phyloP scores from a whole-genome alignment of 352 stramenopile species.

The Globisporangium paddicum region DNA sequence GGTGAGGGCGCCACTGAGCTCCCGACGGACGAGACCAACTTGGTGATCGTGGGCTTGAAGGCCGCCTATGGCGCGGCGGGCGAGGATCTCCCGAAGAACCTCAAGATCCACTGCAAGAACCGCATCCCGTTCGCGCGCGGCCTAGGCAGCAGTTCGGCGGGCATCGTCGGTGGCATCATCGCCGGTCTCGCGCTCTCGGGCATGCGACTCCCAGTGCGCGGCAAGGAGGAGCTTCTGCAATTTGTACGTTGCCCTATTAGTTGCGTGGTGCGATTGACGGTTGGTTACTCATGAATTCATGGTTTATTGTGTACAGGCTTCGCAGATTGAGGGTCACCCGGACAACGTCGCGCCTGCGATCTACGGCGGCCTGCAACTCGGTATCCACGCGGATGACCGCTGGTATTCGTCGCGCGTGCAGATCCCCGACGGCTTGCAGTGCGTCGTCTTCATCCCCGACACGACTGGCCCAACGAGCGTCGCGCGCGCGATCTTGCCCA shows the following conservation, averaged over 20 bases:
- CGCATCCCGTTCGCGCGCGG: constrained; percentile 96
- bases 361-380: constrained; percentile 98
- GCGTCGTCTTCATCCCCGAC: constrained; percentile 98
- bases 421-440: constrained; percentile 94
- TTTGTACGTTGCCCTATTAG: constrained; percentile 37
- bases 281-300: not conserved
- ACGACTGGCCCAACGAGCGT: constrained; percentile 95
- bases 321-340: constrained; percentile 97
- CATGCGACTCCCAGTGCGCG: constrained; percentile 86
- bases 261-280: not conserved
- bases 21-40: constrained; percentile 88
- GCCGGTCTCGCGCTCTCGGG: constrained; percentile 96
- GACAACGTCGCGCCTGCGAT: constrained; percentile 99
- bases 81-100: constrained; percentile 88
- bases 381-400: constrained; percentile 90
- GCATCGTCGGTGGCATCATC: constrained; percentile 99
- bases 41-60: constrained; percentile 92
- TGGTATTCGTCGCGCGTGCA: constrained; percentile 97
- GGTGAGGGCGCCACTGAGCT: constrained; percentile 94
- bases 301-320: constrained; percentile 39
- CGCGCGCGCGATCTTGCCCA: constrained; percentile 90
- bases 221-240: constrained; percentile 95
- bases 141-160: constrained; percentile 95
- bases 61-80: constrained; percentile 94
- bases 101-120: constrained; percentile 98